A percentile compares a stretch with the other conserved stretches of the same genome.
Evolutionary conservation across 345 rosid species (phyloP).

Genomic region (Acer yangbiense): DNA sequence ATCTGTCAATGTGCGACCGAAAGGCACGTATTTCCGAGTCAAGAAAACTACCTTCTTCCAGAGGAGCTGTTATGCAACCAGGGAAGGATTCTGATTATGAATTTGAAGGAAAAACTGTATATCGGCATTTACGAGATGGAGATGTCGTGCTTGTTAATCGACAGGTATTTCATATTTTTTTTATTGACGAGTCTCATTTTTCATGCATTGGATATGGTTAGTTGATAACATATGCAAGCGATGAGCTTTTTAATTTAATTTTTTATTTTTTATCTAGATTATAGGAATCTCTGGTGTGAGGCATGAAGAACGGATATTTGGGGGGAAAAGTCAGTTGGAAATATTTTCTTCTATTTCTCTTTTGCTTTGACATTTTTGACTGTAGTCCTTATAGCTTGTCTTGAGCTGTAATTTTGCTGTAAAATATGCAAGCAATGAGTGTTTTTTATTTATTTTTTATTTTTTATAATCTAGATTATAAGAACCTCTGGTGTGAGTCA

Average conservation of each 20-base stretch:
- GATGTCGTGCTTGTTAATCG: constrained; percentile 94
- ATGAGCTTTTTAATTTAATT: not conserved
- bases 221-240: not conserved
- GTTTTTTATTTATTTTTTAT: no score
- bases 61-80: constrained; percentile 63
- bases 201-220: not conserved
- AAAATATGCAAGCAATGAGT: no score
- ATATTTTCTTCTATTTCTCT: not conserved
- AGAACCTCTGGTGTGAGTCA: no score
- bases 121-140: constrained; percentile 92
- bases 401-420: not conserved
- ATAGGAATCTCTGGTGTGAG: not conserved
- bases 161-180: constrained; percentile 54
- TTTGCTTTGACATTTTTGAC: not conserved
- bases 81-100: constrained; percentile 63
- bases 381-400: not conserved
- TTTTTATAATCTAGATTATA: no score
- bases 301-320: not conserved
- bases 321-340: not conserved
- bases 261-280: not conserved
- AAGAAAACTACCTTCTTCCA: constrained; percentile 75
- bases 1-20: constrained; percentile 40
- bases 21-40: constrained; percentile 69
- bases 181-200: not conserved
- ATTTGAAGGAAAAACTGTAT: constrained; percentile 78